Evolutionary conservation across 352 stramenopile species (phyloP).

Genomic region (Phytophthora pini): DNA sequence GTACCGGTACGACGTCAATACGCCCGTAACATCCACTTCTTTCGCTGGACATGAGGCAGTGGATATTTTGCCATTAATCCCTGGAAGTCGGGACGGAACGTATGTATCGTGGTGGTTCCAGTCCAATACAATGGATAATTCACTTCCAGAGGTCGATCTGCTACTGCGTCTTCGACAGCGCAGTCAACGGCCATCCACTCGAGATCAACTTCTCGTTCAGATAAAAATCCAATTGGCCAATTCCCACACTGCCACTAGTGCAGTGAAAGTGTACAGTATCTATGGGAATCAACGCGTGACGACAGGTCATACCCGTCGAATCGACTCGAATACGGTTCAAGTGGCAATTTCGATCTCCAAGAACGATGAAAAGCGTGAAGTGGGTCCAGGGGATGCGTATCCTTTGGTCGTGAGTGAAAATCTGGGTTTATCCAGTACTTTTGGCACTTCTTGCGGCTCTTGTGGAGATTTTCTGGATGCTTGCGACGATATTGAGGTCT

Average conservation of each 20-base stretch:
- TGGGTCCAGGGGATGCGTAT: slow-evolving; percentile 35
- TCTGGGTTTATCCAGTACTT: not conserved
- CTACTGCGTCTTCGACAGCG: slow-evolving; percentile 44
- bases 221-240: slow-evolving; percentile 18
- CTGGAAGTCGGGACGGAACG: slow-evolving; percentile 8
- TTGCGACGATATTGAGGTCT: slow-evolving; percentile 16
- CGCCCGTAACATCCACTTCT: slow-evolving; percentile 27
- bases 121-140: slow-evolving; percentile 9
- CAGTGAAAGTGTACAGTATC: slow-evolving; percentile 29
- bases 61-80: slow-evolving; percentile 28
- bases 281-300: slow-evolving; percentile 42
- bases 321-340: slow-evolving; percentile 20
- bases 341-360: slow-evolving; percentile 30
- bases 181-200: slow-evolving; percentile 34
- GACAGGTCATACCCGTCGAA: slow-evolving; percentile 20
- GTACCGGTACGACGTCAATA: slow-evolving; percentile 30
- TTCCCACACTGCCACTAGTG: slow-evolving; percentile 6
- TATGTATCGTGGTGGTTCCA: slow-evolving; percentile 38
- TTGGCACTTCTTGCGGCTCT: slow-evolving; percentile 10
- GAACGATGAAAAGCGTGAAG: slow-evolving; percentile 18
- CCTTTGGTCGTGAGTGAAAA: slow-evolving; percentile 16
- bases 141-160: slow-evolving; percentile 28
- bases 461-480: slow-evolving; percentile 14
- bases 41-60: slow-evolving; percentile 26
- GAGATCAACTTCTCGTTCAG: slow-evolving; percentile 42